Percentiles rank a stretch among this genome's conserved stretches.
Conservation (phyloP, 2,329 filamentous ascomycete species). For the Penicillium paneum region DNA sequence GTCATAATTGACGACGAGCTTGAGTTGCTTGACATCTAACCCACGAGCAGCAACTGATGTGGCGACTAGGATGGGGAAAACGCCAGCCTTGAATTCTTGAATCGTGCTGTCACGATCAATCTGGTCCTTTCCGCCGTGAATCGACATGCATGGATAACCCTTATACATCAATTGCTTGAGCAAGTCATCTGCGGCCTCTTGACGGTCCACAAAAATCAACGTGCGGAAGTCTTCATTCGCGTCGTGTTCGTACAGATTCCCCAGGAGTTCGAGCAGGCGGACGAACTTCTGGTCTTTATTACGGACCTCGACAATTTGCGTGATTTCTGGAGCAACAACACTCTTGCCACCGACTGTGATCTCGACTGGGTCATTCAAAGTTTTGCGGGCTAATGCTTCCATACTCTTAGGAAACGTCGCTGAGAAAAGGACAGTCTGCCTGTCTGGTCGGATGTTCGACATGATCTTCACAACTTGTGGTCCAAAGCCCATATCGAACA, state of each 20-base stretch:
- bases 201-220: conserved; percentile 86
- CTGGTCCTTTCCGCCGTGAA: conserved; percentile 92
- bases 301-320: conserved; percentile 84
- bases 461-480: conserved; percentile 98
- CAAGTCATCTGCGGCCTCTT: conserved; percentile 81
- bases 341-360: conserved; percentile 87
- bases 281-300: conserved; percentile 80
- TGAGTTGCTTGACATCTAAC: conserved; percentile 92
- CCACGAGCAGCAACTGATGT: conserved; percentile 95
- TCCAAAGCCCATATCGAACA: conserved; percentile 99
- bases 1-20: conserved; percentile 93
- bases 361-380: conserved; percentile 78
- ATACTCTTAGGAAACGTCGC: conserved; percentile 95
- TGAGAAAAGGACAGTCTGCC: conserved; percentile 92
- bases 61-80: conserved; percentile 84
- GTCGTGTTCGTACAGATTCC: conserved; percentile 69
- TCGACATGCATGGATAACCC: conserved; percentile 87
- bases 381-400: conserved; percentile 84
- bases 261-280: conserved; percentile 79
- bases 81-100: conserved; percentile 86
- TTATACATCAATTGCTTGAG: conserved; percentile 76
- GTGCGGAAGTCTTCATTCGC: conserved; percentile 85
- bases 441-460: conserved; percentile 83
- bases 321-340: conserved; percentile 68
- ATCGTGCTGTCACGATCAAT: conserved; percentile 90